Percentiles rank a stretch among this genome's conserved stretches.
Conservation (phyloP, 2,329 filamentous ascomycete genomes). For the Incumbomyces lentus region DNA sequence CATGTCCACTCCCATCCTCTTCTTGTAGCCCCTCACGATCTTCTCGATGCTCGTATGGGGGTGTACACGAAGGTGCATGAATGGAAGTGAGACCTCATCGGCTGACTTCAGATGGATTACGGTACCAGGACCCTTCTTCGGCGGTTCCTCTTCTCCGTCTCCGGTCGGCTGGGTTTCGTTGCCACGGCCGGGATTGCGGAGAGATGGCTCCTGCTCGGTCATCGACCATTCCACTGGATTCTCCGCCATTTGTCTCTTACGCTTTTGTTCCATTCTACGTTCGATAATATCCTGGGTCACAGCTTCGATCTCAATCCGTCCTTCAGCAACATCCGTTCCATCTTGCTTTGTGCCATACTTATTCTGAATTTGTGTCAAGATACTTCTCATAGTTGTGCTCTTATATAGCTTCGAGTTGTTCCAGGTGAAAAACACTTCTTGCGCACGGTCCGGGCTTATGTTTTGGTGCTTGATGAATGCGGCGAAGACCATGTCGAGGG, state of each 20-base stretch:
- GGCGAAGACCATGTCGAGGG: conserved; percentile 54
- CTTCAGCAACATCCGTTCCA: conserved; percentile 35
- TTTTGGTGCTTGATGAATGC: conserved; percentile 59
- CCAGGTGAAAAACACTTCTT: conserved; percentile 68
- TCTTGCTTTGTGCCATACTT: conserved; percentile 10
- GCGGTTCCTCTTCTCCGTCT: conserved; percentile 21
- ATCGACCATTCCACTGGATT: not conserved
- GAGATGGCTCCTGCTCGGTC: conserved; percentile 9
- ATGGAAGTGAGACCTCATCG: conserved; percentile 26
- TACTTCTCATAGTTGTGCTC: conserved; percentile 58
- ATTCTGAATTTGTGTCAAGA: conserved; percentile 38
- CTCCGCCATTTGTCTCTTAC: conserved; percentile 35
- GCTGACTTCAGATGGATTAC: conserved; percentile 42
- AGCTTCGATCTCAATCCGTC: conserved; percentile 62
- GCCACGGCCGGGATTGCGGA: conserved; percentile 14
- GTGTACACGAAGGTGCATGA: conserved; percentile 36
- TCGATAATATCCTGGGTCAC: conserved; percentile 58
- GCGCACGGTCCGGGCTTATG: conserved; percentile 38
- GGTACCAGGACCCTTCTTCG: conserved; percentile 21
- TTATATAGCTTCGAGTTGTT: conserved; percentile 62
- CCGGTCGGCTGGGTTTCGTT: conserved; percentile 15
- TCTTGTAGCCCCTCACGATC: conserved; percentile 53
- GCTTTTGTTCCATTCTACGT: conserved; percentile 40
- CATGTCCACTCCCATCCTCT: conserved; percentile 40
- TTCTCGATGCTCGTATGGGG: conserved; percentile 48